Base-by-base conservation (phyloP, 2,329 filamentous ascomycete genomes). In the Myriosclerotinia curreyana region DNA sequence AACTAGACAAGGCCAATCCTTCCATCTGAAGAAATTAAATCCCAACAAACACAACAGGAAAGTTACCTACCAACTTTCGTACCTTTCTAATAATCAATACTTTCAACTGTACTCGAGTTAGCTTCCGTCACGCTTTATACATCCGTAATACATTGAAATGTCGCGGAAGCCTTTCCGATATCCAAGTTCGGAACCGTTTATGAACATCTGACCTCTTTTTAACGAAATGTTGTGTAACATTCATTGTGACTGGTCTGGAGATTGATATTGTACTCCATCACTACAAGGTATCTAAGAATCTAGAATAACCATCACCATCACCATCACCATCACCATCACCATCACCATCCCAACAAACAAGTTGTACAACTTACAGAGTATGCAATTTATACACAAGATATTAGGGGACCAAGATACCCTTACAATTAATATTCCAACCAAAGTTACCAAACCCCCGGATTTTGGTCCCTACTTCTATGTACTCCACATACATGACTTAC, bases 151-250 rank as follows among this genome's bases (percentile, higher is more conserved):
- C 55, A 48, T 36, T 14, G 12, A 42, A 22, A 61, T 22, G 25
- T 58, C 46, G 60, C 60, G 60, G 52, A 63, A 42, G 15, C 3
- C 31, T 44, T 63, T 58, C 60, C 60, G 60, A 63, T 40, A 20
- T 46, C 51, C 60, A 46, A 63, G 52, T 50, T 50, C 52, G 60
- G 60, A 44, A 63, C n/a, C 60, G 52, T 58, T 62, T 38, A 7
- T 63, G 60, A 58, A 58, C 60, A 63, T 63, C 60, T 63, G 60
- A 63, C 60, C 60, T 58, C 60, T 50, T 44, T 58, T 48, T 17
- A 58, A 36, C 60, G 55, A 58, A 46, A 11, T n/a, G 60, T 49
- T 31, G 60, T 62, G 60, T 49, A 40, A 62, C 60, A 36, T 17
- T 36, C 60, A 55, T 20, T 44, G 46, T 54, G 46, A 22, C 28